Conservation (phyloP, 1,139 yeast genomes). For the Sugiyamaella japonica region DNA sequence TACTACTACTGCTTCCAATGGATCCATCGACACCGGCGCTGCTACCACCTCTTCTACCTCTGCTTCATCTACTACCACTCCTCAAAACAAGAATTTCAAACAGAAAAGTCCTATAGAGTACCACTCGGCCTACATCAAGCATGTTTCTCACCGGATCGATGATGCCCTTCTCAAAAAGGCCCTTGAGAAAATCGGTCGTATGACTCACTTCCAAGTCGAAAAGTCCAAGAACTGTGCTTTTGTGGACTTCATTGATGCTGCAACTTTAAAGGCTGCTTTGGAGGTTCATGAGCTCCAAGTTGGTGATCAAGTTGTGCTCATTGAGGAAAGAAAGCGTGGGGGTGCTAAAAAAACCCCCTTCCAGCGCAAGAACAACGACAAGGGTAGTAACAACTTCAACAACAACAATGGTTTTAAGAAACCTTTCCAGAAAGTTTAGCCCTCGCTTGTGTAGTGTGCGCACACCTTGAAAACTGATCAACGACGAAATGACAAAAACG, state of each 20-base stretch:
- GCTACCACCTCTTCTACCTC: constrained; percentile 33
- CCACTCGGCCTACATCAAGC: constrained; percentile 44
- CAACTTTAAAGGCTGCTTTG: constrained; percentile 38
- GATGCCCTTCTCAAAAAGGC: constrained; percentile 36
- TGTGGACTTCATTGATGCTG: constrained; percentile 42
- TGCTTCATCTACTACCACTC: constrained; percentile 5
- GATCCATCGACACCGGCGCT: constrained; percentile 11
- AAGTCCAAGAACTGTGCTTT: constrained; percentile 40
- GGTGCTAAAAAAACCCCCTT: constrained; percentile 20
- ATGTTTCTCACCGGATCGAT: constrained; percentile 37
- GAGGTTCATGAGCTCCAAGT: constrained; percentile 37
- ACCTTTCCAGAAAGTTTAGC: constrained; percentile 13
- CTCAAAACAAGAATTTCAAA: constrained; percentile 7
- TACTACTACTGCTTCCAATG: constrained; percentile 18
- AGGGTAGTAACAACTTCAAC: background rate
- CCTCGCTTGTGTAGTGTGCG: no score
- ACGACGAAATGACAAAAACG: constrained; percentile 13
- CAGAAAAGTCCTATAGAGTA: constrained; percentile 27
- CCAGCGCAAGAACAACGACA: constrained; percentile 9
- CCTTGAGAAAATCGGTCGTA: constrained; percentile 38
- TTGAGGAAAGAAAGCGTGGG: constrained; percentile 40
- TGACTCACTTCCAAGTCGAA: constrained; percentile 42
- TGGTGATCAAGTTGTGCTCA: constrained; percentile 34
- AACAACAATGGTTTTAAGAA: constrained; percentile 8
- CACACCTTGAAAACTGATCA: background rate